These are phyloP conservation scores for Boletus sp. DNA, from an alignment of 1,284 basidiomycete genomes.

Conservation along the genomic window DNA sequence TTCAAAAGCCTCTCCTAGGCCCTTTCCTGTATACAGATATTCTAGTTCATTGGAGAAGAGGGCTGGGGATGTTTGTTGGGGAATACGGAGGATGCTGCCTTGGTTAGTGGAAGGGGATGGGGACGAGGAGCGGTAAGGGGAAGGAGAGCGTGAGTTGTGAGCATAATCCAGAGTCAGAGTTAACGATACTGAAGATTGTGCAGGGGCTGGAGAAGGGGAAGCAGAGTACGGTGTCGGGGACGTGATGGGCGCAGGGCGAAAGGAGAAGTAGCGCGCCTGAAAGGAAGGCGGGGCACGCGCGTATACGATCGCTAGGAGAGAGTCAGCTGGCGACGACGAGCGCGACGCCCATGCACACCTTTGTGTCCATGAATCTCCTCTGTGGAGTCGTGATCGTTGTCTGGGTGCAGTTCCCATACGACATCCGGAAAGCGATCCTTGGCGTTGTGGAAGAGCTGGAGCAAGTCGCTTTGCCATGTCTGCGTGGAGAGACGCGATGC, in stretches of 20 bases:
- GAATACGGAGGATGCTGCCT: slow-evolving; percentile 48
- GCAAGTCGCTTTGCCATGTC: slow-evolving; percentile 76
- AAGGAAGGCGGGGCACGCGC: slow-evolving; percentile 87
- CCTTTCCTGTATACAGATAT: slow-evolving; percentile 85
- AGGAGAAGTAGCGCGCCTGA: slow-evolving; percentile 80
- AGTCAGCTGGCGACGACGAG: slow-evolving; percentile 6
- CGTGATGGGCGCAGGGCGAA: slow-evolving; percentile 52
- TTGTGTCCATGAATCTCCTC: slow-evolving; percentile 88
- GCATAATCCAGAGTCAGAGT: slow-evolving; percentile 45
- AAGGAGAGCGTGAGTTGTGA: slow-evolving; percentile 51
- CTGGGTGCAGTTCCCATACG: slow-evolving; percentile 71
- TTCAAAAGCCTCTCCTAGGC: slow-evolving; percentile 83
- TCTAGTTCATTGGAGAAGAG: slow-evolving; percentile 86
- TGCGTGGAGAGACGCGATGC: slow-evolving; percentile 60
- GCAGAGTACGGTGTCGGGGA: slow-evolving; percentile 57
- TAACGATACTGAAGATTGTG: slow-evolving; percentile 61
- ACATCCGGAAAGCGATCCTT: slow-evolving; percentile 91
- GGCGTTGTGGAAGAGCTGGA: slow-evolving; percentile 70
- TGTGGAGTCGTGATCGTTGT: slow-evolving; percentile 44
- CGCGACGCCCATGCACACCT: slow-evolving; percentile 45
- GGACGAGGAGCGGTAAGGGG: slow-evolving; percentile 47
- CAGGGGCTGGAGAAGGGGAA: slow-evolving; percentile 48
- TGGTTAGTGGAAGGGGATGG: slow-evolving; percentile 41
- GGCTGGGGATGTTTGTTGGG: slow-evolving; percentile 66
- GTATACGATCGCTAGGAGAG: slow-evolving; percentile 78